A percentile compares a stretch with the other conserved stretches of the same genome.
Evolutionary conservation across 2,329 filamentous ascomycete genomes (phyloP).

Genomic region (Lasiodiplodia sp.): DNA sequence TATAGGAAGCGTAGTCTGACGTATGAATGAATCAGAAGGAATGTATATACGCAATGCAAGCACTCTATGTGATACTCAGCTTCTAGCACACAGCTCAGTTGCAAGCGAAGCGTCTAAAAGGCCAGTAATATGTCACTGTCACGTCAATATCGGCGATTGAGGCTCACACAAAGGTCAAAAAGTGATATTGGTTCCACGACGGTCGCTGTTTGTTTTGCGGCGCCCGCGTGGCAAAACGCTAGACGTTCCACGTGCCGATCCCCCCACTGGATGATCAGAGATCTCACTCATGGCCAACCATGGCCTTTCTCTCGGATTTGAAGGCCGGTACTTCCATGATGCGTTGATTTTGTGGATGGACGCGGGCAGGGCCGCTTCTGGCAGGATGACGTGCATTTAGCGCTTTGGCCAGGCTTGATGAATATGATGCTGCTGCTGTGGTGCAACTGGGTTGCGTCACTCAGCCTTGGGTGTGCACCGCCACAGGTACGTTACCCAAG

Average conservation of each 20-base stretch:
- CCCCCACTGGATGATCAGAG: neutral
- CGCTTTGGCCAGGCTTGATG: neutral
- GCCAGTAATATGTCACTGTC: neutral
- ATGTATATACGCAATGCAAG: neutral
- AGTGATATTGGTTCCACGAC: neutral
- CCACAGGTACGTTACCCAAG: neutral
- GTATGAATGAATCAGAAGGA: no score
- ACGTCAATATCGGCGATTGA: neutral
- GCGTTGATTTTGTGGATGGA: neutral
- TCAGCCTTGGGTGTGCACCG: neutral
- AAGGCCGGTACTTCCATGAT: neutral
- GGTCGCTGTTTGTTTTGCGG: neutral
- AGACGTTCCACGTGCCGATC: constrained; percentile 11
- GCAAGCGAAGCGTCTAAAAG: neutral
- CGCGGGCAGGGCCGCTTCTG: neutral
- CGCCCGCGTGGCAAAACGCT: neutral
- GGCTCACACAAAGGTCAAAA: neutral
- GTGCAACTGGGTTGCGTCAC: constrained; percentile 1
- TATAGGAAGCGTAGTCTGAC: no score
- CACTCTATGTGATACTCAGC: neutral
- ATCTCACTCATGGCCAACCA: neutral
- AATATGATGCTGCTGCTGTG: neutral
- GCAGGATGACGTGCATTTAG: constrained; percentile 2
- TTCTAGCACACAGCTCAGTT: no score
- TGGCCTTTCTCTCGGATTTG: neutral